phyloP scores from a whole-genome alignment of 2,329 filamentous ascomycete genomes.

The Xylariales sp. region DNA sequence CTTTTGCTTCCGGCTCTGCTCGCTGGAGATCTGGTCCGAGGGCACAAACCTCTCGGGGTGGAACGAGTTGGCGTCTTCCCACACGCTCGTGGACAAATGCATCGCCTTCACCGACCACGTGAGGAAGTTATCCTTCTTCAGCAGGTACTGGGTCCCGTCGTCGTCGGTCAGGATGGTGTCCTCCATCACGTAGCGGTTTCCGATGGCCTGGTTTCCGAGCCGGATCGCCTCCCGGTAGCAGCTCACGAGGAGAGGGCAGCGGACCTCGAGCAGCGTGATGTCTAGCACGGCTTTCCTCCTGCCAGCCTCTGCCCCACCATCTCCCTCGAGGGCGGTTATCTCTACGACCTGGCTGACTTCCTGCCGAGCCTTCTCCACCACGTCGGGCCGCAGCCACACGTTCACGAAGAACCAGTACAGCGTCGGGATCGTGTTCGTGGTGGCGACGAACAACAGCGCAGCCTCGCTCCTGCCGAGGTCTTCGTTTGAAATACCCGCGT shows the following conservation, averaged over 20 bases:
- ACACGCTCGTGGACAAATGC: constrained; percentile 12
- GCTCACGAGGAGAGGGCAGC: constrained; percentile 37
- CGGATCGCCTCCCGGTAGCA: constrained; percentile 41
- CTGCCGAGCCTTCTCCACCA: constrained; percentile 18
- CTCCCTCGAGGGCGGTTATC: too few species aligned
- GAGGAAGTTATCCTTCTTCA: constrained; percentile 25
- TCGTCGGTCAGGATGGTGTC: constrained; percentile 29
- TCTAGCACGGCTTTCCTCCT: constrained; percentile 23
- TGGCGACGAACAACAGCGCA: too few species aligned
- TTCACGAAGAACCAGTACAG: constrained; percentile 30
- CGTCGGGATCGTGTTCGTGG: constrained; percentile 32
- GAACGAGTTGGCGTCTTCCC: constrained; percentile 16
- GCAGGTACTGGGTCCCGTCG: constrained; percentile 20
- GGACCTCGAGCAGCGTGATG: constrained; percentile 28
- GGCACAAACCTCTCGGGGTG: constrained; percentile 15
- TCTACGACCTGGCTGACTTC: constrained; percentile 22
- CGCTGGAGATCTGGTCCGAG: neutral
- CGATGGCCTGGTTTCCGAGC: constrained; percentile 30
- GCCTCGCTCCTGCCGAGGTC: too few species aligned
- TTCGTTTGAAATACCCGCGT: too few species aligned
- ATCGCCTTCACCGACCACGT: constrained; percentile 19
- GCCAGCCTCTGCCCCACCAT: neutral
- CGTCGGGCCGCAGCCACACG: constrained; percentile 20
- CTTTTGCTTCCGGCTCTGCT: constrained; percentile 7
- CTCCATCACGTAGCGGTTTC: constrained; percentile 32